Percentiles rank a stretch among this genome's conserved stretches.
phyloP scores from a whole-genome alignment of 805 yeast genomes.

The Saccharomycopsis fodiens region DNA sequence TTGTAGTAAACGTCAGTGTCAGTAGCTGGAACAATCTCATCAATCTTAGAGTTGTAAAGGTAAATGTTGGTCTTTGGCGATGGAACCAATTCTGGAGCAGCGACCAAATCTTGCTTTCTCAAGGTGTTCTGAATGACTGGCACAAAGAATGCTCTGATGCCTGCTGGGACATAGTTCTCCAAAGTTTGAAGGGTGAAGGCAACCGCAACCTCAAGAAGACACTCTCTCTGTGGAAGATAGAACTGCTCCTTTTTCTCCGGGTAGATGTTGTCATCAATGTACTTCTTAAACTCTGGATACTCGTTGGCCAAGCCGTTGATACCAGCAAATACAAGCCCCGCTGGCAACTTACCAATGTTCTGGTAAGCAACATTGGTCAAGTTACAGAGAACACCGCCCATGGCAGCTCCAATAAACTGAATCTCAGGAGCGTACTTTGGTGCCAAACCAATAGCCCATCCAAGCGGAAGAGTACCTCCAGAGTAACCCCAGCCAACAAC shows the following conservation, averaged over 20 bases:
- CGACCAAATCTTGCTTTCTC: not conserved
- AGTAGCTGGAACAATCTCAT: constrained; percentile 1
- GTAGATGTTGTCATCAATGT: not conserved
- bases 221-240: not conserved
- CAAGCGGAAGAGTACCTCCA: no score
- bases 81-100: no score
- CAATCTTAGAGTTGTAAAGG: not conserved
- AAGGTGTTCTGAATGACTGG: not conserved
- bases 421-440: not conserved
- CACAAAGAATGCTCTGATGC: not conserved
- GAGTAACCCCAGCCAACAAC: not conserved
- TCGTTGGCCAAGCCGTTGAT: not conserved
- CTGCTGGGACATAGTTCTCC: not conserved
- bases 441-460: not conserved
- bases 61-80: not conserved
- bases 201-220: not conserved
- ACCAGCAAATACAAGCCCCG: not conserved
- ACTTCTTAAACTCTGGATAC: not conserved
- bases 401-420: not conserved
- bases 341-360: not conserved
- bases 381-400: not conserved
- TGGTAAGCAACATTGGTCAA: not conserved
- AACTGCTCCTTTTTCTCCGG: not conserved
- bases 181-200: not conserved
- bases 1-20: not conserved